Conservation (phyloP, 2,329 filamentous ascomycete species). For the Lasiodiplodia sp. region DNA sequence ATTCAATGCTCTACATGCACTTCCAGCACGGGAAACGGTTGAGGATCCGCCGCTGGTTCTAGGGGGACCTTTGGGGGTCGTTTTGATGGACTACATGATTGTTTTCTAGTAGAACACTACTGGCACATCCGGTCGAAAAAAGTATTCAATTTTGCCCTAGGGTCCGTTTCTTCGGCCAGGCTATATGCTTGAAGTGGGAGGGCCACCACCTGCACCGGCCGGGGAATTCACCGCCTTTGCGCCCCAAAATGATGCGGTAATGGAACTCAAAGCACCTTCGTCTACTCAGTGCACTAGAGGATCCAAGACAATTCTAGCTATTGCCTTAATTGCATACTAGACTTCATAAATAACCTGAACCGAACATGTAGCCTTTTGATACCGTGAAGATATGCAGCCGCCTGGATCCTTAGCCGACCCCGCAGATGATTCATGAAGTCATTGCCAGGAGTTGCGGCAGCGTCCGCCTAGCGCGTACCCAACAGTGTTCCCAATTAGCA, state of each 20-base stretch:
- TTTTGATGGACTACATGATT: not conserved
- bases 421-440: conserved; percentile 20
- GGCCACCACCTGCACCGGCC: conserved; percentile 16
- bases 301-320: not conserved
- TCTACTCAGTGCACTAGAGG: not conserved
- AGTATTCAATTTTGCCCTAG: not conserved
- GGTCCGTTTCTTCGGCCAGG: conserved; percentile 10
- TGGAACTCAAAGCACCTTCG: not conserved
- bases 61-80: too few relatives aligned
- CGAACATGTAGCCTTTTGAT: not conserved
- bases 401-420: conserved; percentile 1
- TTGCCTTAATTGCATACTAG: not conserved
- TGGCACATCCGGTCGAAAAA: not conserved
- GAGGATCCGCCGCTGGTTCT: not conserved
- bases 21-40: not conserved
- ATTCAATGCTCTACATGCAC: not conserved
- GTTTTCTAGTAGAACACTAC: not conserved
- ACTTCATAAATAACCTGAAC: not conserved
- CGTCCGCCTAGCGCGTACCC: not conserved
- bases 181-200: conserved; percentile 19
- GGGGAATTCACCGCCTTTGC: conserved; percentile 11
- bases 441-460: conserved; percentile 1
- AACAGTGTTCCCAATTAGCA: not conserved
- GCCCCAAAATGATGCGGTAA: conserved; percentile 12
- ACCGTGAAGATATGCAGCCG: not conserved